Evolutionary conservation across 164 flowering plant species (phyloP).

Genomic region (Liriodendron chinense): DNA sequence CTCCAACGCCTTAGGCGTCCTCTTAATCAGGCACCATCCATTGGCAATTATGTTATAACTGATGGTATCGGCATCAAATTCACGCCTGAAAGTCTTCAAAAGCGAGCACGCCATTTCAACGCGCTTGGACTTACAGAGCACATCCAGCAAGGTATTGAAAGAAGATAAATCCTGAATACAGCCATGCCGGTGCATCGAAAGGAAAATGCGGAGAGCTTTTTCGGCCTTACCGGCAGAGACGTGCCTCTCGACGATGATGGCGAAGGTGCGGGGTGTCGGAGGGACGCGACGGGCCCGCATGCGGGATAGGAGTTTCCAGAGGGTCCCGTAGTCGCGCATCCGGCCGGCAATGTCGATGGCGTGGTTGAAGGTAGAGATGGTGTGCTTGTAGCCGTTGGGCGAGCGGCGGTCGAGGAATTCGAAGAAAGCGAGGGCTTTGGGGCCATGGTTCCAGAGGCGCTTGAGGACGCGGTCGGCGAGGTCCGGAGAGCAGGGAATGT

Average conservation of each 20-base stretch:
- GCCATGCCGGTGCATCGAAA: constrained; percentile 77
- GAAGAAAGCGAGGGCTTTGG: constrained; percentile 81
- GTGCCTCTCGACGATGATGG: constrained; percentile 69
- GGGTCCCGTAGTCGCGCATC: constrained; percentile 49
- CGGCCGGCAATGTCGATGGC: constrained; percentile 83
- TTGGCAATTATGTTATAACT: constrained; percentile 76
- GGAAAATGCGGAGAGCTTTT: constrained; percentile 64
- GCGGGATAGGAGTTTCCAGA: constrained; percentile 54
- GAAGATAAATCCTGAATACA: constrained; percentile 64
- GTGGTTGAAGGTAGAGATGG: constrained; percentile 61
- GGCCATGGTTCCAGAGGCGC: constrained; percentile 86
- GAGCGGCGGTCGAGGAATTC: constrained; percentile 44
- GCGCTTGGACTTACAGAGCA: constrained; percentile 61
- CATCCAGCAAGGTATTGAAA: constrained; percentile 71
- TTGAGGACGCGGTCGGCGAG: constrained; percentile 59
- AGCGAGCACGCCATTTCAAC: constrained; percentile 70
- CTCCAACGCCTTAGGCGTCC: constrained; percentile 63
- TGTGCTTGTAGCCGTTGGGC: constrained; percentile 38
- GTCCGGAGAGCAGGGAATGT: constrained; percentile 41
- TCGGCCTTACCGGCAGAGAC: constrained; percentile 66
- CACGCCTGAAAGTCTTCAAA: constrained; percentile 48
- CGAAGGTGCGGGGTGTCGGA: constrained; percentile 64
- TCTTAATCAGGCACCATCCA: constrained; percentile 83
- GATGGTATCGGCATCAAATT: constrained; percentile 62
- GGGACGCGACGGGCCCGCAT: constrained; percentile 55